Conservation (phyloP, 2,329 filamentous ascomycete species). For the Pezicula rhizophila region DNA sequence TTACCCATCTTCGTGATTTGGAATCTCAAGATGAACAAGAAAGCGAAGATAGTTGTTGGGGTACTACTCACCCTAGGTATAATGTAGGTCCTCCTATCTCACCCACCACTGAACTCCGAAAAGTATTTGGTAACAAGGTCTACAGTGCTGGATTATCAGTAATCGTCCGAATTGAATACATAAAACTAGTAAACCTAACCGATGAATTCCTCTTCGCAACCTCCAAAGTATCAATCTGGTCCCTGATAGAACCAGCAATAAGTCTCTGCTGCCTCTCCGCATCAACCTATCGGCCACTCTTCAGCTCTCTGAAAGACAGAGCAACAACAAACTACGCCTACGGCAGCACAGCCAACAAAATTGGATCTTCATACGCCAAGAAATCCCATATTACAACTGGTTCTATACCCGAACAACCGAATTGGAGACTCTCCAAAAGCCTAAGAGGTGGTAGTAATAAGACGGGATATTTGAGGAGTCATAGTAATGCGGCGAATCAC, state of each 20-base stretch:
- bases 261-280: slow-evolving; percentile 12
- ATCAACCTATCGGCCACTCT: slow-evolving; percentile 12
- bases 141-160: slow-evolving; percentile 11
- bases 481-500: too few species aligned
- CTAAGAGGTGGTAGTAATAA: too few species aligned
- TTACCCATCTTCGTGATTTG: slow-evolving; percentile 12
- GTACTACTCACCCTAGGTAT: slow-evolving; percentile 8
- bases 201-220: slow-evolving; percentile 12
- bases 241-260: slow-evolving; percentile 14
- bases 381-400: too few species aligned
- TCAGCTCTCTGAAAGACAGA: slow-evolving; percentile 3
- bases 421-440: too few species aligned
- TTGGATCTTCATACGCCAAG: too few species aligned
- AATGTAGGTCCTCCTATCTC: slow-evolving; percentile 4
- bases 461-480: too few species aligned
- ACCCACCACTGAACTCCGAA: neutral
- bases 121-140: too few species aligned
- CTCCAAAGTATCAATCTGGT: slow-evolving; percentile 14
- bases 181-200: slow-evolving; percentile 3
- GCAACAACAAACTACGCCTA: too few species aligned
- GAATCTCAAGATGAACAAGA: slow-evolving; percentile 12
- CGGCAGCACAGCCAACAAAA: too few species aligned
- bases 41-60: slow-evolving; percentile 9
- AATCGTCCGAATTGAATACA: slow-evolving; percentile 12
- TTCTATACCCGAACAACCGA: too few species aligned